A percentile compares a stretch with the other conserved stretches of the same genome.
Conservation (phyloP, 2,329 filamentous ascomycete species). For the Colletotrichum tropicale region DNA sequence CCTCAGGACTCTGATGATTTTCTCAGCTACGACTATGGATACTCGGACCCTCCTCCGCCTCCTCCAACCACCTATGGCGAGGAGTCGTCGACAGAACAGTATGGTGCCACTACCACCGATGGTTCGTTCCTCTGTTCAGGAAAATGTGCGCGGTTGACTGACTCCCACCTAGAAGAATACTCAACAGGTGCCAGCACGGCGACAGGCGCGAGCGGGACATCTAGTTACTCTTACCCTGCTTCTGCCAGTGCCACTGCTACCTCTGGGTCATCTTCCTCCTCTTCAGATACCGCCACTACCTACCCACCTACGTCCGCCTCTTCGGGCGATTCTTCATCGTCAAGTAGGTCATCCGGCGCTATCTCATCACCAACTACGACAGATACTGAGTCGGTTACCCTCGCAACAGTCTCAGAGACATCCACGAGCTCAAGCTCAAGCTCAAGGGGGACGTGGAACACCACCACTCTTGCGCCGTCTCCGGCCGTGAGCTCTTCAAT, state of each 20-base stretch:
- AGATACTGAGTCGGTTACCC: background rate
- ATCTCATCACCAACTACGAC: background rate
- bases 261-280: background rate
- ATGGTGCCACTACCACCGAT: background rate
- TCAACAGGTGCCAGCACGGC: background rate
- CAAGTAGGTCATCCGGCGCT: background rate
- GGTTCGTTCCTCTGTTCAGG: background rate
- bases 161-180: background rate
- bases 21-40: slow-evolving; percentile 20
- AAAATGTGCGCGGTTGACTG: background rate
- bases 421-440: background rate
- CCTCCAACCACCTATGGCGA: slow-evolving; percentile 7
- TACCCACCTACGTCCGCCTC: background rate
- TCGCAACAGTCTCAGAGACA: background rate
- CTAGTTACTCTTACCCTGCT: background rate
- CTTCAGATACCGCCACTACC: background rate
- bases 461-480: background rate
- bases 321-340: background rate
- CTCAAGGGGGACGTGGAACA: background rate
- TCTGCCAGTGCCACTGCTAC: background rate
- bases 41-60: background rate
- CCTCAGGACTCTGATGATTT: background rate
- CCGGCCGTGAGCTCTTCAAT: background rate
- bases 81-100: background rate
- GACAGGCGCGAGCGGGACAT: background rate